A percentile compares a stretch with the other conserved stretches of the same genome.
Evolutionary conservation across 2,329 filamentous ascomycete species (phyloP).

Genomic region (Ophiocordyceps robertsii): DNA sequence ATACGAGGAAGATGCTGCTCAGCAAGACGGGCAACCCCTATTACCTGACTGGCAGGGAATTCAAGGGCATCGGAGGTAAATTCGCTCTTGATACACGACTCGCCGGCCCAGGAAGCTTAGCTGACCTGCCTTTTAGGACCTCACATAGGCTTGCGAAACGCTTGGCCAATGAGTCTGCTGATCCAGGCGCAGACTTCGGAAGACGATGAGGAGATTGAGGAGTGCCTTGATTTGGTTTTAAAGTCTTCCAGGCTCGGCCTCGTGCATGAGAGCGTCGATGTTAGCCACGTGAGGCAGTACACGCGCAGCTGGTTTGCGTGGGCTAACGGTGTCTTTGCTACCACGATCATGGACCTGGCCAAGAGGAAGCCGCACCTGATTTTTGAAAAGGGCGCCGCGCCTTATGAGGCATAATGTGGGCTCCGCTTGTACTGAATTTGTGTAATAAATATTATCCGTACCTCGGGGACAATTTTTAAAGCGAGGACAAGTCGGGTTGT

Average conservation of each 20-base stretch:
- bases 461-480: too few species aligned
- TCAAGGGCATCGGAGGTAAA: slow-evolving; percentile 78
- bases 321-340: slow-evolving; percentile 94
- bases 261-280: slow-evolving; percentile 85
- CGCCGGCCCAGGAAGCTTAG: neutral
- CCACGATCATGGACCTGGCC: slow-evolving; percentile 81
- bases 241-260: slow-evolving; percentile 64
- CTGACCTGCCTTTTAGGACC: slow-evolving; percentile 25
- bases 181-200: slow-evolving; percentile 83
- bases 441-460: neutral
- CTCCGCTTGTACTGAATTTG: neutral
- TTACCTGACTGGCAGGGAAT: slow-evolving; percentile 62
- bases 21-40: slow-evolving; percentile 73
- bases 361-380: slow-evolving; percentile 79
- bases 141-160: slow-evolving; percentile 71
- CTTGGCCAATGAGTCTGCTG: slow-evolving; percentile 93
- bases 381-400: slow-evolving; percentile 51
- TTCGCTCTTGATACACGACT: neutral
- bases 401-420: slow-evolving; percentile 36
- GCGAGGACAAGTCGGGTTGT: too few species aligned
- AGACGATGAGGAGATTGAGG: slow-evolving; percentile 67
- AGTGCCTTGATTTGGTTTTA: slow-evolving; percentile 61
- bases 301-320: slow-evolving; percentile 94
- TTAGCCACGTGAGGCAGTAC: slow-evolving; percentile 52
- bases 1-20: slow-evolving; percentile 70